These are phyloP conservation scores for Cryptosporidium muris DNA, from an alignment of 169 alveolate genomes.

Conservation along the genomic window DNA sequence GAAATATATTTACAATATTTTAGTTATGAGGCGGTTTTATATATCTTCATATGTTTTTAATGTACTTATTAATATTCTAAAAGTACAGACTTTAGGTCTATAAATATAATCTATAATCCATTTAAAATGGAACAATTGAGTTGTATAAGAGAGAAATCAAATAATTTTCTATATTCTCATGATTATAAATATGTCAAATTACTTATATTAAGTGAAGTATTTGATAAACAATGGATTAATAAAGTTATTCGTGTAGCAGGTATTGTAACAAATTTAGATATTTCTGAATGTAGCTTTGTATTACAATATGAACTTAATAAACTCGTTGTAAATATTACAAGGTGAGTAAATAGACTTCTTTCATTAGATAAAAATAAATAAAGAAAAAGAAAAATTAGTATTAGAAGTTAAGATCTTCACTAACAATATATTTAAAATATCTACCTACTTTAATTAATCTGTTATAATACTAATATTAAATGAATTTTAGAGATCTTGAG, in stretches of 20 bases:
- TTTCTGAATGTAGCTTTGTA: slow-evolving; percentile 9
- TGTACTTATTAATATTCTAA: too few species aligned
- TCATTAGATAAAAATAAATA: not conserved
- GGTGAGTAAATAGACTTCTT: slow-evolving; percentile 1
- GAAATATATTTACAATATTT: too few species aligned
- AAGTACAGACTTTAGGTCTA: too few species aligned
- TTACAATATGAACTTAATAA: slow-evolving; percentile 27
- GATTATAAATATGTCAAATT: not conserved
- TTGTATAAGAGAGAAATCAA: too few species aligned
- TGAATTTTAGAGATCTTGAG: slow-evolving; percentile 1
- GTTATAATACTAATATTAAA: not conserved
- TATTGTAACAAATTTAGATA: slow-evolving; percentile 19
- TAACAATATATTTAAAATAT: too few species aligned
- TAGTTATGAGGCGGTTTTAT: too few species aligned
- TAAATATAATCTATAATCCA: too few species aligned
- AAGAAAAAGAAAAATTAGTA: not conserved
- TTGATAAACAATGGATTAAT: not conserved
- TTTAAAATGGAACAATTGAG: too few species aligned
- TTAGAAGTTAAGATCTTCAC: not conserved
- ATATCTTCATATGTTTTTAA: too few species aligned
- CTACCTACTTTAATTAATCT: too few species aligned
- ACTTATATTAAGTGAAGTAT: slow-evolving; percentile 25
- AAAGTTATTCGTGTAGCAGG: slow-evolving; percentile 56
- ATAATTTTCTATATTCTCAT: not conserved
- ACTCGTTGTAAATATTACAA: slow-evolving; percentile 10